Evolutionary conservation across 2,329 filamentous ascomycete species (phyloP).

Genomic region (Cercospora janseana): DNA sequence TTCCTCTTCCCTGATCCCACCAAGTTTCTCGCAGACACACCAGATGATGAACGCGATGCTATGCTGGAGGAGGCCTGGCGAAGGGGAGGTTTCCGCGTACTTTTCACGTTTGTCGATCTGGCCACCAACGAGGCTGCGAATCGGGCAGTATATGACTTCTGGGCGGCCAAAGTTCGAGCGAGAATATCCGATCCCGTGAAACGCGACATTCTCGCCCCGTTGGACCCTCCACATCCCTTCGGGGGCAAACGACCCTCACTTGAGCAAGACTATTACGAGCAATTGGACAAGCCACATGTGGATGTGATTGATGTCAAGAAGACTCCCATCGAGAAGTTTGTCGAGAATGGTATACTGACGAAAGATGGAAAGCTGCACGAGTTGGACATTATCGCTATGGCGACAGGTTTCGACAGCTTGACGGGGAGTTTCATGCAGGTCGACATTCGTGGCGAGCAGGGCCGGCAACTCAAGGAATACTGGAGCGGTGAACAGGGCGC

Average conservation of each 20-base stretch:
- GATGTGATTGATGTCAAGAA: conserved; percentile 44
- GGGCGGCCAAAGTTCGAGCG: conserved; percentile 51
- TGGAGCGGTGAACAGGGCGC: conserved; percentile 47
- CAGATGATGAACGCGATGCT: conserved; percentile 43
- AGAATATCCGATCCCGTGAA: conserved; percentile 51
- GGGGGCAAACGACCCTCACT: conserved; percentile 47
- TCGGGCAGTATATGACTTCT: conserved; percentile 54
- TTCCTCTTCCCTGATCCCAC: conserved; percentile 22
- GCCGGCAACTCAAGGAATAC: conserved; percentile 33
- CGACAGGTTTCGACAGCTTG: conserved; percentile 47
- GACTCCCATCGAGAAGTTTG: conserved; percentile 46
- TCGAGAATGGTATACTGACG: conserved; percentile 52
- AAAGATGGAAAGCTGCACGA: conserved; percentile 41
- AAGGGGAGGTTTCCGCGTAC: conserved; percentile 55
- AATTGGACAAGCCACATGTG: conserved; percentile 44
- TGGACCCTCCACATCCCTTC: conserved; percentile 43
- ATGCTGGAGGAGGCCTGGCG: conserved; percentile 52
- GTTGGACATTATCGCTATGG: conserved; percentile 46
- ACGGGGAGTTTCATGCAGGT: conserved; percentile 38
- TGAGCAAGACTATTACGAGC: conserved; percentile 49
- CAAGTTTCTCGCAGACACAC: conserved; percentile 18
- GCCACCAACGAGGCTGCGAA: conserved; percentile 50
- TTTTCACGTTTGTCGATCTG: conserved; percentile 57
- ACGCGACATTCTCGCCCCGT: conserved; percentile 49
- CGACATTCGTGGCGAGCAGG: conserved; percentile 33